Evolutionary conservation across 768 basidiomycete species (phyloP), one percentile per base, ranked within the genome.

Genomic region (Pleurotus eryngii): DNA sequence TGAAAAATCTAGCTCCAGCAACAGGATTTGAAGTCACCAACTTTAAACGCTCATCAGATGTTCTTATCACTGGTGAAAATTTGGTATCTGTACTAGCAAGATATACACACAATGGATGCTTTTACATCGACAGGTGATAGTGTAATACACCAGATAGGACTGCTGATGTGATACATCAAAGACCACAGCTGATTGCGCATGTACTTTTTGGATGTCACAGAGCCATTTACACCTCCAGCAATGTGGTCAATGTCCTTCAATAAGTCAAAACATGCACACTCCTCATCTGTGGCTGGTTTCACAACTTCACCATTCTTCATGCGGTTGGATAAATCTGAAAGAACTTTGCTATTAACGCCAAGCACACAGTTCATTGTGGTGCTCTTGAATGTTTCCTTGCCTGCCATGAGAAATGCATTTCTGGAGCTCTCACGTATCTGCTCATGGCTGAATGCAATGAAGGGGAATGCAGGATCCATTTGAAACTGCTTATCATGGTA

Each of bases 401-500:
- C 70, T 77, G 55, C 76, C 77, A 27, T 27, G 27, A 27, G 27
- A 27, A 27, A 27, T 27, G 27, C 27, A 27, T 27, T 27, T 27
- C 27, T 27, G 27, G 27, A 27, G 27, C 27, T 27, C 27, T 27
- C 27, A 5, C 27, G 53, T 38, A 0, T 67, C 69, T n/a, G 75
- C 59, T 18, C 27, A 27, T 27, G 27, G 27, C 27, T 27, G 27
- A 27, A 27, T 7, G 27, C 27, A 27, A 27, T 27, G 77, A 68
- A 0, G 73, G 64, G 64, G 57, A 76, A 80, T 30, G 65, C 60
- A 0, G 59, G 18, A 56, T 80, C 74, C 0, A 35, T 54, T 51
- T 79, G 75, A 64, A 73, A 76, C 0, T 67, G 51, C 17, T 74
- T 72, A 42, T 78, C 75, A 56, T 72, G 67, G 56, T 75, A 78